A percentile compares a stretch with the other conserved stretches of the same genome.
Evolutionary conservation across 1,284 basidiomycete species (phyloP).

Genomic region (Paramarasmius palmivorus): DNA sequence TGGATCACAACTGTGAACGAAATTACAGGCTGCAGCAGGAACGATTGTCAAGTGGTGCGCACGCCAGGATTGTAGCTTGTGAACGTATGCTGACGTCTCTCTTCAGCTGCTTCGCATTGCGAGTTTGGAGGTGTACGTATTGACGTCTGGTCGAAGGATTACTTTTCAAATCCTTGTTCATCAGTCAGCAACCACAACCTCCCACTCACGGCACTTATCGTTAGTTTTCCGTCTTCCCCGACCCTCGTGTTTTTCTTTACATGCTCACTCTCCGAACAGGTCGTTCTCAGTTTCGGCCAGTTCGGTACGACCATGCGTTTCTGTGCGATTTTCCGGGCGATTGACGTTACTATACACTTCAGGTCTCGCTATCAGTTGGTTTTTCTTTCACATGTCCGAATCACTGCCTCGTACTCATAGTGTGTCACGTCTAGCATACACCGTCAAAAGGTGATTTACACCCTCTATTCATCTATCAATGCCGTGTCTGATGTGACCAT

Average conservation of each 20-base stretch:
- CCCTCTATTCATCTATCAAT: background rate
- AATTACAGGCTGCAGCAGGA: slow-evolving; percentile 6
- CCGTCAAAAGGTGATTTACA: slow-evolving; percentile 1
- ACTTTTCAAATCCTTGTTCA: background rate
- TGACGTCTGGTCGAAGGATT: background rate
- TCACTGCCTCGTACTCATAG: background rate
- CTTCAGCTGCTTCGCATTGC: slow-evolving; percentile 13
- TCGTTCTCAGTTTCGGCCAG: slow-evolving; percentile 4
- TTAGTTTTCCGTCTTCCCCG: background rate
- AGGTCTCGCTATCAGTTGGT: slow-evolving; percentile 3
- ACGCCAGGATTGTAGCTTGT: too few species aligned
- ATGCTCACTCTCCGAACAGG: background rate
- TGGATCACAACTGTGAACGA: background rate
- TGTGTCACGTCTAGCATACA: background rate
- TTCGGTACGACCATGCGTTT: slow-evolving; percentile 5
- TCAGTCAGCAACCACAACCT: slow-evolving; percentile 15
- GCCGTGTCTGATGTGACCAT: background rate
- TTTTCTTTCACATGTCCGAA: too few species aligned
- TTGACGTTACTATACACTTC: too few species aligned
- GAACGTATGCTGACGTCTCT: background rate
- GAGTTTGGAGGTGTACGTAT: slow-evolving; percentile 17
- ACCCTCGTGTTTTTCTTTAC: background rate
- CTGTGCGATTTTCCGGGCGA: too few species aligned
- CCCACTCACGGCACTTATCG: slow-evolving; percentile 11
- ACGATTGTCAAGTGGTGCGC: slow-evolving; percentile 15